Conservation (phyloP, 1,284 basidiomycete species). For the Naganishia cerealis region DNA sequence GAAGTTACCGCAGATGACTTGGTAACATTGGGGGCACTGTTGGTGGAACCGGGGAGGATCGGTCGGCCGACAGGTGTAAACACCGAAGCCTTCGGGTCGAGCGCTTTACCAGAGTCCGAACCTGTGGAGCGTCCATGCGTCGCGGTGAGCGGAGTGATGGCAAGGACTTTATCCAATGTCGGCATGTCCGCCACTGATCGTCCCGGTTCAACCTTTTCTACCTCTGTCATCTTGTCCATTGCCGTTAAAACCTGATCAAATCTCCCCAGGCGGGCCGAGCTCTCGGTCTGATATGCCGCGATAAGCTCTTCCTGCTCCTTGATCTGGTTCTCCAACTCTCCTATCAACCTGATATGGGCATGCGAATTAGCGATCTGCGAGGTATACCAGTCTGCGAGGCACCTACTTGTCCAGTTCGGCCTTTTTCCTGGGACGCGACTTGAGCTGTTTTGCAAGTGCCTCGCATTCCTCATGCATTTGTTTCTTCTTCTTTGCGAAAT, state of each 20-base stretch:
- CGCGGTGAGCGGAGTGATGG: background rate
- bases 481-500: conserved; percentile 17
- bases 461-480: conserved; percentile 24
- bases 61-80: conserved; percentile 12
- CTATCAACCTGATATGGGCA: conserved; percentile 8
- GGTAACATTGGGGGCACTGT: background rate
- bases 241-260: conserved; percentile 4
- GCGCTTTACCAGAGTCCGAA: background rate
- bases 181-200: conserved; percentile 9
- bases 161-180: conserved; percentile 13
- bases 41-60: background rate
- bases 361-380: background rate
- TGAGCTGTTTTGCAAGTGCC: conserved; percentile 16
- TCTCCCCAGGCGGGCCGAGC: conserved; percentile 14
- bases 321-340: conserved; percentile 19
- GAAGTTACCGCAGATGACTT: background rate
- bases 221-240: background rate
- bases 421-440: conserved; percentile 8
- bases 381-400: background rate
- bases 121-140: background rate
- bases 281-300: conserved; percentile 15
- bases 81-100: conserved; percentile 23
- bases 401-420: conserved; percentile 19
- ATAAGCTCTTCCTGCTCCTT: conserved; percentile 23
- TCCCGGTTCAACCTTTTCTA: conserved; percentile 20